phyloP scores from a whole-genome alignment of 2,329 filamentous ascomycete genomes.

The Trichoderma sp. region DNA sequence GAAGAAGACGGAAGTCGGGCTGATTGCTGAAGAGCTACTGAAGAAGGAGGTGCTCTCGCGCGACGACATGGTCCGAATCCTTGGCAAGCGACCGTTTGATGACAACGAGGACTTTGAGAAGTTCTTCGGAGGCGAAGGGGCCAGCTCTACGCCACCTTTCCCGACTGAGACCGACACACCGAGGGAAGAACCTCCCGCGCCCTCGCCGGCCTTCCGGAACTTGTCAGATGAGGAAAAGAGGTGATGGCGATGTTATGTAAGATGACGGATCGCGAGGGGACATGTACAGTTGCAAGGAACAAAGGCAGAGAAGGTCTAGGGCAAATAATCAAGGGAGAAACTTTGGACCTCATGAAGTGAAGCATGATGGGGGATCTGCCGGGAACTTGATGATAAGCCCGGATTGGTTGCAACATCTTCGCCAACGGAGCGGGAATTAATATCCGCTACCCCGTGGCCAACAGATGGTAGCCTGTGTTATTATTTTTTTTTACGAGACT shows the following conservation, averaged over 20 bases:
- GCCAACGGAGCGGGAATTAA: not conserved
- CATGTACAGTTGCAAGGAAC: not conserved
- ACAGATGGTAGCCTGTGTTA: not conserved
- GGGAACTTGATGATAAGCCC: slow-evolving; percentile 6
- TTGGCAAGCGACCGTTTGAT: slow-evolving; percentile 80
- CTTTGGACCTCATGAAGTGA: not conserved
- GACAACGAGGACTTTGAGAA: slow-evolving; percentile 87
- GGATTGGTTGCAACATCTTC: slow-evolving; percentile 14
- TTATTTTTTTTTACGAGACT: slow-evolving; percentile 19
- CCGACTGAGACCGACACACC: slow-evolving; percentile 43
- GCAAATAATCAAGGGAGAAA: not conserved
- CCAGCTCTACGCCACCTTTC: slow-evolving; percentile 57
- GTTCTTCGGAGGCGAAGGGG: slow-evolving; percentile 70
- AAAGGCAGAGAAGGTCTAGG: not conserved
- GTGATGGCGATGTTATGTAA: slow-evolving; percentile 2
- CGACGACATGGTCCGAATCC: slow-evolving; percentile 86
- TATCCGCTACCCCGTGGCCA: not conserved
- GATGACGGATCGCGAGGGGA: not conserved
- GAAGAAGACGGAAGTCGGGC: slow-evolving; percentile 83
- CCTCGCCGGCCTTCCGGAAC: slow-evolving; percentile 39
- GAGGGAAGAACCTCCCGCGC: slow-evolving; percentile 34
- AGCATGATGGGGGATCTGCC: slow-evolving; percentile 1
- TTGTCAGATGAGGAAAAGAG: slow-evolving; percentile 24
- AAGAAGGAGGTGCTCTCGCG: slow-evolving; percentile 86
- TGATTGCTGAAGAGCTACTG: slow-evolving; percentile 90